Conservation (phyloP, 805 yeast species). For the Yamadazyma olivae region DNA sequence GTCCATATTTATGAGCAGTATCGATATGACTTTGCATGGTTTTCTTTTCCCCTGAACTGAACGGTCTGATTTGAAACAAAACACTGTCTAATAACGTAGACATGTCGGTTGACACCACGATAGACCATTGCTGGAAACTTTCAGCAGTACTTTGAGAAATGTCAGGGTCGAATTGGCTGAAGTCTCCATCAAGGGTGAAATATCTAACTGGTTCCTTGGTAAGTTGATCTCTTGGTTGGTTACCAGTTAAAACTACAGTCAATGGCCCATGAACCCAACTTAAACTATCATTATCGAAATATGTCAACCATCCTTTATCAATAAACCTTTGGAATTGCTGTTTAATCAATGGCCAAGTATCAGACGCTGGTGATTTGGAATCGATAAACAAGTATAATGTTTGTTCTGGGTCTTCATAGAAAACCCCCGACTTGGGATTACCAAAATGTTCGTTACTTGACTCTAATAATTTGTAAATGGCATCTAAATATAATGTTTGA, state of each 20-base stretch:
- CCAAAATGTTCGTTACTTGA: slow-evolving; percentile 38
- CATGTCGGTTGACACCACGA: slow-evolving; percentile 45
- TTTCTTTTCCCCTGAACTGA: slow-evolving; percentile 33
- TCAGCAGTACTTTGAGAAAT: slow-evolving; percentile 19
- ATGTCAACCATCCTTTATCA: slow-evolving; percentile 48
- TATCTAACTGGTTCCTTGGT: slow-evolving; percentile 22
- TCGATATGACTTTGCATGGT: slow-evolving; percentile 24
- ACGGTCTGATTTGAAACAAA: slow-evolving; percentile 24
- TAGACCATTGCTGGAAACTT: slow-evolving; percentile 20
- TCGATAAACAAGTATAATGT: slow-evolving; percentile 64
- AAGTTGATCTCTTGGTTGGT: slow-evolving; percentile 44
- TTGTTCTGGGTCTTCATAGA: slow-evolving; percentile 40
- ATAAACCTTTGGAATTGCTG: slow-evolving; percentile 47
- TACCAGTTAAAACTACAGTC: slow-evolving; percentile 64
- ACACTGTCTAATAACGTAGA: slow-evolving; percentile 21
- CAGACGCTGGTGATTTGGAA: slow-evolving; percentile 50
- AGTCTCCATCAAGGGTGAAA: slow-evolving; percentile 53
- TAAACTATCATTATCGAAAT: slow-evolving; percentile 35
- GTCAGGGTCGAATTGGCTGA: slow-evolving; percentile 27
- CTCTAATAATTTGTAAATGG: slow-evolving; percentile 46
- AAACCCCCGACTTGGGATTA: slow-evolving; percentile 26
- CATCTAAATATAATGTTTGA: slow-evolving; percentile 49
- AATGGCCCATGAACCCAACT: slow-evolving; percentile 49
- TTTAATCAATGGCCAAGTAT: slow-evolving; percentile 45
- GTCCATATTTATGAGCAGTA: slow-evolving; percentile 46